Base-by-base conservation (phyloP, 2,329 filamentous ascomycete genomes). In the Nakataea oryzae region DNA sequence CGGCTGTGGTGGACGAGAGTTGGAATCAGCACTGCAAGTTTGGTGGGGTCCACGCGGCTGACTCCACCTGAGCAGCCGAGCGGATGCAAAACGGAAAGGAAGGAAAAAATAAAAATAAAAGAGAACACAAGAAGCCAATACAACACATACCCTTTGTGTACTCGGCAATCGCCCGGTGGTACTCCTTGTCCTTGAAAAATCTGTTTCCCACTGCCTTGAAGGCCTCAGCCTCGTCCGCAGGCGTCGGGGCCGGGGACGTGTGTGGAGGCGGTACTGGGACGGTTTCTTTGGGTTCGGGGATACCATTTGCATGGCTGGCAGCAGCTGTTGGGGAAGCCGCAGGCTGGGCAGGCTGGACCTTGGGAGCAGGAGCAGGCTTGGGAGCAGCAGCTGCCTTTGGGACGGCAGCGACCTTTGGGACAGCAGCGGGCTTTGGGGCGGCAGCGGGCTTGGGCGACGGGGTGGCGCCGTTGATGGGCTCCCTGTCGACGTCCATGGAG, bases 201-300 rank as follows among this genome's bases (percentile, higher is more conserved):
- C 95, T 95, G 79, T 99, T 99, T 63, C 95, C 95, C 2, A 90
- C 86, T 69, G 90, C 85, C 81, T 99, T 99, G 83, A 88, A 96
- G 14, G 86, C 82, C 77, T 99, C 95, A 29, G 93, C 91, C 72
- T 97, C 91, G 61, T 93, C 89, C 55, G 77, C 74, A 28, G 79
- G 74, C 47, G 76, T 80, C 57, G 80, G 77, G 59, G 78, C 76
- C 56, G 84, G 85, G 30, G 83, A 86, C 69, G 84, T 81, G 76
- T 93, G 89, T 63, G 88, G 89, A 60, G 89, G 89, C 61, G 89
- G 89, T 50, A 82, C 79, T 13, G 89, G 89, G 24, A 81, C 81
- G 62, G 76, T 50, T 71, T 69, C 59, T 66, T 69, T 61, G 57
- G 28, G 55, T n/a, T 59, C 58, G 58, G 68, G 65, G 64, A 69